phyloP scores from a whole-genome alignment of 2,329 filamentous ascomycete genomes.

The Pyrenochaeta sp. region DNA sequence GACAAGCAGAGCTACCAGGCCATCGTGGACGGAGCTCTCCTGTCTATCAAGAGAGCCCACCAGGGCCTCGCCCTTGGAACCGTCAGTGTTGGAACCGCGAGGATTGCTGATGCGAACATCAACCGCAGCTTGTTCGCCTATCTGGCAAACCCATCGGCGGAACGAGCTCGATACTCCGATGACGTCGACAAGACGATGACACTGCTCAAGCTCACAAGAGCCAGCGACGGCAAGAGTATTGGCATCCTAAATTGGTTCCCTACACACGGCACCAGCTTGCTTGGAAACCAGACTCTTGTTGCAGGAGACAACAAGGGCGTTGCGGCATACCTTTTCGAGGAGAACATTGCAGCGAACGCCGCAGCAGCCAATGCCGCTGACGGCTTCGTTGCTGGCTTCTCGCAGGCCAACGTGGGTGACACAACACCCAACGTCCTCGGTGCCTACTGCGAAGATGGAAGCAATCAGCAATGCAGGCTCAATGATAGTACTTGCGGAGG shows the following conservation, averaged over 20 bases:
- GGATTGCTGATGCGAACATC: slow-evolving; percentile 79
- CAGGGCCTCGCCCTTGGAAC: slow-evolving; percentile 73
- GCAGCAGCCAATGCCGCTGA: slow-evolving; percentile 59
- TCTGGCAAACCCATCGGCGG: slow-evolving; percentile 80
- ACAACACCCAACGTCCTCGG: slow-evolving; percentile 88
- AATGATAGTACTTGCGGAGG: slow-evolving; percentile 87
- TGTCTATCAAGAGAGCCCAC: slow-evolving; percentile 85
- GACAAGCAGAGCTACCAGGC: slow-evolving; percentile 86
- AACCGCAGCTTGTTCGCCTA: slow-evolving; percentile 92
- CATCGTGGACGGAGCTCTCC: slow-evolving; percentile 83
- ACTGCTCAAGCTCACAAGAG: slow-evolving; percentile 78
- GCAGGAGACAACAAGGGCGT: slow-evolving; percentile 98
- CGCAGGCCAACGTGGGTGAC: slow-evolving; percentile 89
- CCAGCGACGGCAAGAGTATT: slow-evolving; percentile 77
- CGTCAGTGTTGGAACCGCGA: slow-evolving; percentile 73
- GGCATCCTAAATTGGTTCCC: slow-evolving; percentile 91
- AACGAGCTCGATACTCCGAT: slow-evolving; percentile 73
- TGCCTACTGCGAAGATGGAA: slow-evolving; percentile 88
- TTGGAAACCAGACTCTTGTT: slow-evolving; percentile 89
- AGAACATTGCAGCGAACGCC: slow-evolving; percentile 63
- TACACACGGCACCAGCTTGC: slow-evolving; percentile 89
- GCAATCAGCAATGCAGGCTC: slow-evolving; percentile 71
- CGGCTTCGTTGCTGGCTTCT: slow-evolving; percentile 88
- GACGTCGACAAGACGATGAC: slow-evolving; percentile 81
- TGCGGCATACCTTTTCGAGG: slow-evolving; percentile 84